Conservation (phyloP, 2,329 filamentous ascomycete genomes). For the Curvularia eragrostidis region DNA sequence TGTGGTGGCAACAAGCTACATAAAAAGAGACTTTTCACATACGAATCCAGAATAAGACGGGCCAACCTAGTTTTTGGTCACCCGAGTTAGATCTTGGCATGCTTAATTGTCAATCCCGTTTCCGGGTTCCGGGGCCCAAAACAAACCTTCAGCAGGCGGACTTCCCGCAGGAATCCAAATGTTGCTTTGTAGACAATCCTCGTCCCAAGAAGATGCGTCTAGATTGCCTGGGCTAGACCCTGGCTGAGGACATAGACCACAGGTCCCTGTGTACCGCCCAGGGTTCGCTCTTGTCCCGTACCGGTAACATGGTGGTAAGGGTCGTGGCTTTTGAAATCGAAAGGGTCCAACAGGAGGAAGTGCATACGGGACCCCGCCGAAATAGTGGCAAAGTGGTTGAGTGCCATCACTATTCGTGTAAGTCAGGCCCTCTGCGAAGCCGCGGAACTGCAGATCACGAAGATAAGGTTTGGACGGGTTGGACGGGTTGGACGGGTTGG, state of each 20-base stretch:
- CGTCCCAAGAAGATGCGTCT: slow-evolving; percentile 50
- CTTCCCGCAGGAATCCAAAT: slow-evolving; percentile 61
- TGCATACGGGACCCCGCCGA: slow-evolving; percentile 64
- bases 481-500: no score
- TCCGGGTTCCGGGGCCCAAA: slow-evolving; percentile 14
- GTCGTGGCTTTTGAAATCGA: slow-evolving; percentile 59
- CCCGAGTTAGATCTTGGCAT: neutral
- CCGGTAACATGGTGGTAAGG: slow-evolving; percentile 56
- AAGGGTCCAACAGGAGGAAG: slow-evolving; percentile 57
- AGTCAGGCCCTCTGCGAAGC: slow-evolving; percentile 59
- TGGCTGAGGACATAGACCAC: slow-evolving; percentile 61
- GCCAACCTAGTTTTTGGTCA: slow-evolving; percentile 55
- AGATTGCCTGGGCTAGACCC: slow-evolving; percentile 17
- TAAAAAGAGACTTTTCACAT: slow-evolving; percentile 29
- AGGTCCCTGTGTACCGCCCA: slow-evolving; percentile 52
- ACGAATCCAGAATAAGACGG: slow-evolving; percentile 65
- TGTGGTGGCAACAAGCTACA: no score
- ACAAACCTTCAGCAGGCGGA: slow-evolving; percentile 48
- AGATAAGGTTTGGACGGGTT: slow-evolving; percentile 38
- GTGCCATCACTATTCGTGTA: slow-evolving; percentile 44
- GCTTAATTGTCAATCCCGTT: neutral
- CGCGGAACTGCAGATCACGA: slow-evolving; percentile 53
- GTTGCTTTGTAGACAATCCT: slow-evolving; percentile 65
- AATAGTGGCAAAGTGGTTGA: slow-evolving; percentile 57
- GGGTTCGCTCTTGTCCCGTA: slow-evolving; percentile 60